These are phyloP conservation scores for Metarhizium guizhouense DNA, from an alignment of 2,329 filamentous ascomycete species.

Conservation along the genomic window DNA sequence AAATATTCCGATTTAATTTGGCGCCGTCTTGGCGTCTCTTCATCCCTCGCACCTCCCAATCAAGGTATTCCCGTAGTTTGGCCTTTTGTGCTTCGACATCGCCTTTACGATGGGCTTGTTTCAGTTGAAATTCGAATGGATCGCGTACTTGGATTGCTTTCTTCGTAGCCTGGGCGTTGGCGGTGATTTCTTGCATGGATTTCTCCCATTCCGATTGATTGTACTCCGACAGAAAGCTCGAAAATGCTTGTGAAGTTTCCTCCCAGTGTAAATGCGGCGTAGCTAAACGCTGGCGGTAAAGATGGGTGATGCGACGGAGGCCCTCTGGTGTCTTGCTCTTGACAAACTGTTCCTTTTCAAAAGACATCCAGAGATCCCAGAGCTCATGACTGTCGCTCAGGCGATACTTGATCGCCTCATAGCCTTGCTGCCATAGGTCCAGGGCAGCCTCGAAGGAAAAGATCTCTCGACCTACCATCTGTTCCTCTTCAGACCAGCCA, in stretches of 20 bases:
- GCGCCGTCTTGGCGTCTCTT: slow-evolving; percentile 38
- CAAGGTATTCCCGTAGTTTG: slow-evolving; percentile 60
- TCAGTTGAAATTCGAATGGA: slow-evolving; percentile 57
- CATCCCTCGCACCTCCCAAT: slow-evolving; percentile 67
- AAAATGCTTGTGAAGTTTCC: slow-evolving; percentile 65
- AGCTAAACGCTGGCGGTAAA: slow-evolving; percentile 61
- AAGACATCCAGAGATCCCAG: slow-evolving; percentile 70
- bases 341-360: slow-evolving; percentile 60
- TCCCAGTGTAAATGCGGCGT: slow-evolving; percentile 70
- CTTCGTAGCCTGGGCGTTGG: slow-evolving; percentile 55
- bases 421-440: slow-evolving; percentile 62
- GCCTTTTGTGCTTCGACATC: slow-evolving; percentile 46
- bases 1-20: slow-evolving; percentile 39
- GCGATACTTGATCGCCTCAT: slow-evolving; percentile 63
- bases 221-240: slow-evolving; percentile 64
- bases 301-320: slow-evolving; percentile 55
- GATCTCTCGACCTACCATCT: slow-evolving; percentile 57
- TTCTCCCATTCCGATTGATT: slow-evolving; percentile 63
- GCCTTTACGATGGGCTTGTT: slow-evolving; percentile 44
- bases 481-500: slow-evolving; percentile 58
- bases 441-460: slow-evolving; percentile 61
- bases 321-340: slow-evolving; percentile 44
- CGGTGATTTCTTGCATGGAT: slow-evolving; percentile 61
- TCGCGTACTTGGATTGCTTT: slow-evolving; percentile 54
- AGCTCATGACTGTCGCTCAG: slow-evolving; percentile 68